Evolutionary conservation across 1,139 yeast genomes (phyloP).

Genomic region (Hansenula lynferdii): DNA sequence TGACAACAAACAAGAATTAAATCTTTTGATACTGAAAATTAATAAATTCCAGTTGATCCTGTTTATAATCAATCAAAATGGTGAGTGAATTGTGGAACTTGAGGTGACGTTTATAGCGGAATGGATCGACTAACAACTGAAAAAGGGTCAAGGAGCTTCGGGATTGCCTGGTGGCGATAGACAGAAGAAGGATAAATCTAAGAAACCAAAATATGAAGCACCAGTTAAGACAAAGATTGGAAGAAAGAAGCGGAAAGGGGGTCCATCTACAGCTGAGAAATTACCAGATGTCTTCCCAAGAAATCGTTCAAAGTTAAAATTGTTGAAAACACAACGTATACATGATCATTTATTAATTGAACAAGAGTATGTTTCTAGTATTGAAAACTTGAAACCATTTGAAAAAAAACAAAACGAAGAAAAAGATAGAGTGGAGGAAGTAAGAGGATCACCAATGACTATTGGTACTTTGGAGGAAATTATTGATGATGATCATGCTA

Average conservation of each 20-base stretch:
- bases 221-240: constrained; percentile 95
- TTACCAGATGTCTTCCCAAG: constrained; percentile 88
- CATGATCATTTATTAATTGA: constrained; percentile 93
- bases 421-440: constrained; percentile 88
- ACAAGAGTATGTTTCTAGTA: constrained; percentile 94
- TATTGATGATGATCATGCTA: constrained; percentile 98
- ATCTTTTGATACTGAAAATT: too few species aligned
- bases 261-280: constrained; percentile 78
- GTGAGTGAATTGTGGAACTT: too few species aligned
- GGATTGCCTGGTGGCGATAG: constrained; percentile 69
- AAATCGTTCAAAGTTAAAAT: constrained; percentile 87
- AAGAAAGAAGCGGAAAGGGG: constrained; percentile 87
- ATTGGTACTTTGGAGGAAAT: constrained; percentile 96
- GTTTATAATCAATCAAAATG: too few species aligned
- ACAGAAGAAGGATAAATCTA: constrained; percentile 70
- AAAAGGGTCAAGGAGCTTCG: constrained; percentile 85
- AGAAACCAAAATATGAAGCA: constrained; percentile 94
- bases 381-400: constrained; percentile 92
- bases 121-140: too few species aligned
- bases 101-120: too few species aligned
- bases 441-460: constrained; percentile 95
- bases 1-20: too few species aligned
- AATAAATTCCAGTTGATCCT: too few species aligned
- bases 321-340: constrained; percentile 90
- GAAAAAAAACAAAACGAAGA: constrained; percentile 97